Evolutionary conservation across 2,329 filamentous ascomycete species (phyloP).

Genomic region (Bipolaris bicolor): DNA sequence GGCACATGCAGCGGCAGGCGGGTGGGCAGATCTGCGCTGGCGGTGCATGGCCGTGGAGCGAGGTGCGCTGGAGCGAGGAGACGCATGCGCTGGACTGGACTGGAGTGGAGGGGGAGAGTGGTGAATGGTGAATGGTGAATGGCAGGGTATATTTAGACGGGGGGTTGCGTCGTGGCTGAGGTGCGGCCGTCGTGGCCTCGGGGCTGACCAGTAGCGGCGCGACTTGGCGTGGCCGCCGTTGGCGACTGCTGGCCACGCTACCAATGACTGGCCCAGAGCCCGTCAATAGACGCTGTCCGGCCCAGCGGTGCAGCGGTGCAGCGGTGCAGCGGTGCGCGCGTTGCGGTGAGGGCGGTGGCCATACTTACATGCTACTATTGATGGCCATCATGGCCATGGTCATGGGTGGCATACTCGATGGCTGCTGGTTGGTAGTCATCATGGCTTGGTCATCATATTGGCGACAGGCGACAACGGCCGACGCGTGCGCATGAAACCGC

Average conservation of each 20-base stretch:
- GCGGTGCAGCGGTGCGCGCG: constrained; percentile 23
- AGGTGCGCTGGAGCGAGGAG: too few species aligned
- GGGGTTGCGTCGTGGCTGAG: constrained; percentile 28
- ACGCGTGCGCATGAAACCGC: constrained; percentile 4
- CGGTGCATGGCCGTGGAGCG: too few species aligned
- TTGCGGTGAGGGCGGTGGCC: constrained; percentile 36
- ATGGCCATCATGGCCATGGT: too few species aligned
- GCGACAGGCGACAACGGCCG: too few species aligned
- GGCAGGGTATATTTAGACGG: constrained; percentile 29
- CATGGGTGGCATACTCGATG: too few species aligned
- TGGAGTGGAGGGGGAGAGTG: too few species aligned
- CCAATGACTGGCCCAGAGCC: constrained; percentile 30
- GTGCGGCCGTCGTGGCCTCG: constrained; percentile 14
- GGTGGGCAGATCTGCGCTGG: too few species aligned
- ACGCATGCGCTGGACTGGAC: too few species aligned
- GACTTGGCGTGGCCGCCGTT: constrained; percentile 34
- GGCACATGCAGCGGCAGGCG: background rate
- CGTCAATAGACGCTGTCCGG: constrained; percentile 34
- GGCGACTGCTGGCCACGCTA: constrained; percentile 18
- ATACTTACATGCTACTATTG: too few species aligned
- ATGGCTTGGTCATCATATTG: too few species aligned
- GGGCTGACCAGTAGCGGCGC: constrained; percentile 21
- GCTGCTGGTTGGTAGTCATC: too few species aligned
- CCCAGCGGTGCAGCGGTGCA: constrained; percentile 17
- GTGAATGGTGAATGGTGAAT: background rate